A percentile compares a stretch with the other conserved stretches of the same genome.
Conservation (phyloP, 2,329 filamentous ascomycete species). For the Moelleriella libera region DNA sequence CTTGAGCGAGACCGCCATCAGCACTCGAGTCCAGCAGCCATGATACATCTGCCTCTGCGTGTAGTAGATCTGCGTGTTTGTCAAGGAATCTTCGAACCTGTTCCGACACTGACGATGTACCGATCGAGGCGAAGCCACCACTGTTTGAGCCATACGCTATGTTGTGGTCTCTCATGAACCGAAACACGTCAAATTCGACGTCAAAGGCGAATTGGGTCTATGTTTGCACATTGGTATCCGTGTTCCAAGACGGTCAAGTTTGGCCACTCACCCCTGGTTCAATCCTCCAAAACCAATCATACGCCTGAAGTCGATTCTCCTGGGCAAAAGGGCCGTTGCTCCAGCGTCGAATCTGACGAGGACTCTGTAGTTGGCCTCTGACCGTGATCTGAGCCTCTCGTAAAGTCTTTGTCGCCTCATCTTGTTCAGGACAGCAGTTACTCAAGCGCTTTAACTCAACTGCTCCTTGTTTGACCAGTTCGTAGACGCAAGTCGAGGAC, state of each 20-base stretch:
- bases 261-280: constrained; percentile 39
- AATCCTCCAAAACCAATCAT: constrained; percentile 47
- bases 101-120: constrained; percentile 28
- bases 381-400: neutral
- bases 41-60: constrained; percentile 31
- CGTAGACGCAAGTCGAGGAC: constrained; percentile 56
- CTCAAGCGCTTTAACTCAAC: constrained; percentile 34
- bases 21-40: constrained; percentile 24
- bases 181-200: constrained; percentile 75
- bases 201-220: constrained; percentile 40
- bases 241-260: neutral
- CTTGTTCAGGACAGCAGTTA: neutral
- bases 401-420: constrained; percentile 1
- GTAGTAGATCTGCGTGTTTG: constrained; percentile 25
- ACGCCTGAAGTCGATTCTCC: constrained; percentile 52
- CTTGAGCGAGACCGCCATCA: neutral
- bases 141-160: constrained; percentile 60
- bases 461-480: constrained; percentile 60
- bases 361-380: constrained; percentile 42
- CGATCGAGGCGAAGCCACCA: constrained; percentile 28
- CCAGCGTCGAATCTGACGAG: constrained; percentile 70
- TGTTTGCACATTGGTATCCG: neutral
- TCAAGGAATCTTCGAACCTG: constrained; percentile 31
- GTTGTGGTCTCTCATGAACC: constrained; percentile 71
- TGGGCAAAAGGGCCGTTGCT: constrained; percentile 73